Conservation (phyloP, 495 filamentous ascomycete species). For the Daldinia loculata region DNA sequence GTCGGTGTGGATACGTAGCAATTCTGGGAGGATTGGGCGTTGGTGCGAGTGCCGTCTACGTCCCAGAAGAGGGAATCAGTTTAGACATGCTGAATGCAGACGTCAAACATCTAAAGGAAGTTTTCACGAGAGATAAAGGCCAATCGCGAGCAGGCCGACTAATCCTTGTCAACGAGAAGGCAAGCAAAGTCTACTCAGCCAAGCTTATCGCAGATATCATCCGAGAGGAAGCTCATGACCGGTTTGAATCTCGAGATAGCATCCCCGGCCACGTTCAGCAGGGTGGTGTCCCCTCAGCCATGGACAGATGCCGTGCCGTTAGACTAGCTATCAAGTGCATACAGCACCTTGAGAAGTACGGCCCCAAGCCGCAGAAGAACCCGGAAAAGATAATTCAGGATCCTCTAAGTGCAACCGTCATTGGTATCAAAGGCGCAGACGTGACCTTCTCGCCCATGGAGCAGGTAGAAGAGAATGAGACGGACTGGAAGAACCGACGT, state of each 20-base stretch:
- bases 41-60: conserved; percentile 95
- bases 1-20: conserved; percentile 91
- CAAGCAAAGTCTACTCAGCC: conserved; percentile 87
- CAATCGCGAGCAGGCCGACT: conserved; percentile 92
- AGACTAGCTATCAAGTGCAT: conserved; percentile 91
- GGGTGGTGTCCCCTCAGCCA: conserved; percentile 89
- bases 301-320: conserved; percentile 94
- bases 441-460: conserved; percentile 86
- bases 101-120: conserved; percentile 86
- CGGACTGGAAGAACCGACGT: conserved; percentile 89
- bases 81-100: conserved; percentile 92
- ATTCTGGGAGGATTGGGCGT: conserved; percentile 88
- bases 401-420: conserved; percentile 76
- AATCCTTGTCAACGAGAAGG: conserved; percentile 93
- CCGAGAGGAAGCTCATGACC: conserved; percentile 86
- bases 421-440: conserved; percentile 89
- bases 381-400: conserved; percentile 72
- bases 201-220: conserved; percentile 96
- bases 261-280: conserved; percentile 98
- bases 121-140: conserved; percentile 86
- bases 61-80: conserved; percentile 94
- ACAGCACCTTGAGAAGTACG: conserved; percentile 83
- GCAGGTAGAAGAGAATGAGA: conserved; percentile 80
- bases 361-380: conserved; percentile 61
- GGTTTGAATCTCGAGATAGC: conserved; percentile 92